Evolutionary conservation across 352 stramenopile species (phyloP), one percentile per base, ranked within the genome.

Genomic region (Phytophthora pisi): DNA sequence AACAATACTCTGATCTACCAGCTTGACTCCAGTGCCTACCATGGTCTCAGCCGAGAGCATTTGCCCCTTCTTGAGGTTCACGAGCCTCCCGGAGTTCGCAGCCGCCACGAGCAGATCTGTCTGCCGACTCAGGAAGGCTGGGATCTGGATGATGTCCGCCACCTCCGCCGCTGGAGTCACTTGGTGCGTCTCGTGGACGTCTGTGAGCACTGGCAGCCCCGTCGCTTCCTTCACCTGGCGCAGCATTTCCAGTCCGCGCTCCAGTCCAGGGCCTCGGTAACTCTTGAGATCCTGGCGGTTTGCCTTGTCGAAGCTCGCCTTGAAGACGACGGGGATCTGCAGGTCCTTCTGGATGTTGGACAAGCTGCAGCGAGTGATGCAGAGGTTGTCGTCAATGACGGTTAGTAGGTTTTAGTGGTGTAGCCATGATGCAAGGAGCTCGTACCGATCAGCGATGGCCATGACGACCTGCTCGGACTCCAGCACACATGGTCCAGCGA

Each of bases 51-150:
- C 75, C 13, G 84, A 92, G 2, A 92, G 82, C 83, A 97, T 95
- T 59, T 97, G 90, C 7, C 89, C 90, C 43, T 96, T 95, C 68
- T 96, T 97, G 42, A 97, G 75, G 67, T 96, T 95, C 57, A 97
- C 86, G 8, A 96, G 78, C 52, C 79, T 72, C 8, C 90, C 90
- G 0, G 86, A 90, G 23, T 71, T 69, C 11, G 89, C 89, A n/a
- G 86, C 89, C 28, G 80, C 85, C 18, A 95, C 82, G 4, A 97
- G 66, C 28, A 97, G 68, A 66, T 97, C 90, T 2, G 90, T 97
- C 71, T 95, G 90, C n/a, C 90, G 84, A 66, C 89, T 96, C 23
- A 97, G 70, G 63, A 96, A 96, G 50, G 89, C 89, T 26, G 89
- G 90, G 62, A 97, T 95, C 73, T 96, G 90, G 43, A 97, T 74